Evolutionary conservation across 192 early-diverging fungal species (phyloP), one percentile per base, ranked within the genome.

Genomic region (Geosiphon pyriformis): DNA sequence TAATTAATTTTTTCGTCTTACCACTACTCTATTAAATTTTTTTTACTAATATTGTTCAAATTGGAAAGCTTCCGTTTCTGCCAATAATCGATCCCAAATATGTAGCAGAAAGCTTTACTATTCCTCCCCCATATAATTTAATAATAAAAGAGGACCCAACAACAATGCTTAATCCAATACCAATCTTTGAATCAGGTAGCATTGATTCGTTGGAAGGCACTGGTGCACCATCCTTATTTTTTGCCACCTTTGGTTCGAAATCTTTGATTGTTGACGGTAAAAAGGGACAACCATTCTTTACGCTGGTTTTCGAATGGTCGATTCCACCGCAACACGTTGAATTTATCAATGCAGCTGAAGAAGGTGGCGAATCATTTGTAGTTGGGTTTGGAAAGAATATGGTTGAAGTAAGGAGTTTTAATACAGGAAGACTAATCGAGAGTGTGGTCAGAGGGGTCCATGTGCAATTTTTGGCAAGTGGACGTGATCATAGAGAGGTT

Each of bases 301-400:
- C 61, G 8, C 30, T 64, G 8, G 31, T 64, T 11, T 51, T 51
- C 37, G n/a, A 64, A 51, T 64, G 61, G 61, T 27, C 61, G 10
- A 51, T 51, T 30, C 29, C 47, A 33, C 61, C 46, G 17, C 4
- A 31, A 11, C 49, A 48, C 7, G 47, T 64, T n/a, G 46, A 52
- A 32, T 64, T 64, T 33, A n/a, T 64, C 7, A 48, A 52, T 22
- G 20, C 47, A 32, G 23, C 15, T n/a, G 18, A 25, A 30, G 12
- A 18, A 7, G 12, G 7, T 32, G 49, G 49, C 2, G 61, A 64
- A 48, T 27, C 48, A 18, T 64, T 22, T 29, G 46, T 64, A 11
- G 61, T 64, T 20, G 61, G 61, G 4, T 64, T 64, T 51, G 61
- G 61, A 37, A 64, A 50, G 37, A 52, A 64, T 50, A 52, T 64